Evolutionary conservation across 305 asterid species (phyloP), one percentile per base, ranked within the genome.

Genomic region (Fraxinus xanthoxyloides): DNA sequence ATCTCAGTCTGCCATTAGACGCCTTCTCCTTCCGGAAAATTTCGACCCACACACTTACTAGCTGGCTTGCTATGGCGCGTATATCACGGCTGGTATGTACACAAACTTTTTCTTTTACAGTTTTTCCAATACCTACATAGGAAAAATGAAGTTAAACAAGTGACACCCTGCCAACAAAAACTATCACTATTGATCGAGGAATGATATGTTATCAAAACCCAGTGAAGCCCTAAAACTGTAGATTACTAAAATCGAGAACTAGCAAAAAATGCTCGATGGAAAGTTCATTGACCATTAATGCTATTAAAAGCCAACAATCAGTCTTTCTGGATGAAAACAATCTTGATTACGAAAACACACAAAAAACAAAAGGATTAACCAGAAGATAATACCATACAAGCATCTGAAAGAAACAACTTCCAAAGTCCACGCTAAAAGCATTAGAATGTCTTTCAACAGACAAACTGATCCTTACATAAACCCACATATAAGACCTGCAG

Each of bases 21-120:
- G 97, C 97, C 92, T 97, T 97, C 91, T 95, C 97, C 89, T 92
- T 97, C 74, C 99, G 98, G 87, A 97, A 94, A 63, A 97, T 90
- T 83, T 93, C 98, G 82, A 97, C 88, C 99, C 99, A 97, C 72
- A 97, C 98, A 28, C 88, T 91, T 82, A 97, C 99, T 76, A 97
- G 99, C 91, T 97, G 99, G 87, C 98, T 93, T 43, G 99, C 99
- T 80, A 97, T 92, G 78, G 99, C 98, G 6, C 99, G 98, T 84
- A 97, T 97, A 89, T 97, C 99, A 80, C 99, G 99, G 90, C 99
- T 97, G 74, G 98, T 92, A 83, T 97, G 99, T 67, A 97, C 97
- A 83, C 99, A 97, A 12, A 97, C 99, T 83, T 95, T 97, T 84
- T 97, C 97, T 90, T 93, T 97, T 43, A 97, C 95, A 17, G 99